Evolutionary conservation across 345 rosid species (phyloP), one percentile per base, ranked within the genome.

Genomic region (Citrus medica): DNA sequence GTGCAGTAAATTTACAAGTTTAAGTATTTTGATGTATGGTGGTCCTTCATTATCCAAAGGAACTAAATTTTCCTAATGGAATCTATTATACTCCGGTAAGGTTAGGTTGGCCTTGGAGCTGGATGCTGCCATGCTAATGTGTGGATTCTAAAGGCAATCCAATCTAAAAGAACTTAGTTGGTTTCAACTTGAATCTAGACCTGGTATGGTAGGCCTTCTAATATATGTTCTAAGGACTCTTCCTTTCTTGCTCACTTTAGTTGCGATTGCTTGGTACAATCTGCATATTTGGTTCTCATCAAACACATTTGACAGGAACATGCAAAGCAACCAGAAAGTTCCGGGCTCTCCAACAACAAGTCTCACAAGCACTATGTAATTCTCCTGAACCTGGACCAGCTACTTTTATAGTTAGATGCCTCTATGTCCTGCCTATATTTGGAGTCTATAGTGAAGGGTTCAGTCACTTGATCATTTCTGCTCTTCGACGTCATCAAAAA

Each of bases 391-490:
- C 97, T 73, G 99, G 93, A 13, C 89, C 98, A 0, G 85, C 92
- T 65, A 89, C 91, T 73, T 94, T 90, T 79, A 77, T 90, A 72
- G 73, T 85, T 76, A 84, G 80, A 33, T 94, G 99, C 80, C 90
- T 96, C 40, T 83, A 80, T 78, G 75, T 85, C n/a, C 91, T 96
- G 59, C 99, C 97, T 46, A 61, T 91, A 42, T 92, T 94, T 84
- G 98, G 90, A 25, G 25, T 78, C 0, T 72, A 94, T 68, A 79
- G 83, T 27, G 98, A 96, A 77, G 99, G 99, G 7, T 94, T 96
- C 83, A 89, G 97, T 85, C 99, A 96, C 84, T 84, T 96, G 91
- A 81, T 96, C 4, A 56, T 91, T 76, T 96, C 99, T 22, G 86
- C 94, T 73, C 88, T 96, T 76, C 89, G 88, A 5, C 97, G 93